These are phyloP conservation scores for Ochromonas danica DNA, from an alignment of 108 stramenopile species.

Conservation along the genomic window DNA sequence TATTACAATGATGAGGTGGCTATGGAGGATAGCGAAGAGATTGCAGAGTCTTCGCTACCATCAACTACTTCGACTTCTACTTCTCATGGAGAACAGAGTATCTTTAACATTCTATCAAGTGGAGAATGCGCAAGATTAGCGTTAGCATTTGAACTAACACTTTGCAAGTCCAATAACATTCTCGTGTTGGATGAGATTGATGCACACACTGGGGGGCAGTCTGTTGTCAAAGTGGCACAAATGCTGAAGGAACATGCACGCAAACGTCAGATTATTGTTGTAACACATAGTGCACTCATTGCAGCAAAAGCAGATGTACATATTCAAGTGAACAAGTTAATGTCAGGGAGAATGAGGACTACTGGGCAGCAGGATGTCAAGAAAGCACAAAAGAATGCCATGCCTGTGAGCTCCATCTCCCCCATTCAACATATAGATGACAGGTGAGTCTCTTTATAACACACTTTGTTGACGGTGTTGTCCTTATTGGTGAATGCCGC, in stretches of 20 bases:
- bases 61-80: not conserved
- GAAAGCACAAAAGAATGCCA: too few species aligned
- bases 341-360: too few species aligned
- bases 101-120: not conserved
- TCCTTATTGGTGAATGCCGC: too few species aligned
- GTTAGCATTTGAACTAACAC: not conserved
- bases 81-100: not conserved
- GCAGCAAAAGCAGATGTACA: not conserved
- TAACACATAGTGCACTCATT: not conserved
- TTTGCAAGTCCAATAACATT: not conserved
- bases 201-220: not conserved
- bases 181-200: not conserved
- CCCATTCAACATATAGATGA: too few species aligned
- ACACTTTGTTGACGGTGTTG: too few species aligned
- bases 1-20: not conserved
- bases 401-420: too few species aligned
- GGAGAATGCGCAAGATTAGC: conserved; percentile 1
- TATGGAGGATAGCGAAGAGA: not conserved
- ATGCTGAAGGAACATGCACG: not conserved
- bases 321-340: too few species aligned
- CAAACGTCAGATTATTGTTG: not conserved
- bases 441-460: too few species aligned
- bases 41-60: not conserved
- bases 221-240: not conserved
- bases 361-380: too few species aligned